Evolutionary conservation across 1,284 basidiomycete species (phyloP).

Genomic region (Ustilago shanxiensis): DNA sequence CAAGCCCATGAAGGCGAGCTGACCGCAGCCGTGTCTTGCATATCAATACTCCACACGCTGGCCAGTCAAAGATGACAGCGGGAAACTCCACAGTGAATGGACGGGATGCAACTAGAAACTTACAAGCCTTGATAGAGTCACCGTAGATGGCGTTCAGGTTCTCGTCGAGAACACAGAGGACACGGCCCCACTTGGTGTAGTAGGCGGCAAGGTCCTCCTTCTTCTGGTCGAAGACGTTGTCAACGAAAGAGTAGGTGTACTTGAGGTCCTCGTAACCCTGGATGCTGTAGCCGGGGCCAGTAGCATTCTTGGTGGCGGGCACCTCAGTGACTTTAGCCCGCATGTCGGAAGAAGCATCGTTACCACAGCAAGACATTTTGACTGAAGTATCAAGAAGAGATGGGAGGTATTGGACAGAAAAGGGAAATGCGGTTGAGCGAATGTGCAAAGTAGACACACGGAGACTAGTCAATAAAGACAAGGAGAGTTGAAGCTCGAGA

Average conservation of each 20-base stretch:
- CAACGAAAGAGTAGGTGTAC: conserved; percentile 71
- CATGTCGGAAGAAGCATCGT: conserved; percentile 69
- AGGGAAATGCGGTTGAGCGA: conserved; percentile 35
- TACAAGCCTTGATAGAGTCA: conserved; percentile 61
- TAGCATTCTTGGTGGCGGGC: conserved; percentile 54
- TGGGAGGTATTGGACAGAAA: neutral
- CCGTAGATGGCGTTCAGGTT: conserved; percentile 69
- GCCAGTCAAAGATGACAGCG: neutral
- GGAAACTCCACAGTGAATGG: neutral
- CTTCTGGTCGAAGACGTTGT: conserved; percentile 71
- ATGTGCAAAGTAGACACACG: conserved; percentile 25
- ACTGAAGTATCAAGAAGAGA: neutral
- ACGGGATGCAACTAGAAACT: conserved; percentile 20
- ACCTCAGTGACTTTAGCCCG: conserved; percentile 70
- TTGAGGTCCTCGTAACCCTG: conserved; percentile 62
- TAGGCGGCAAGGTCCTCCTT: conserved; percentile 71
- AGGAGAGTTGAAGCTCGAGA: conserved; percentile 43
- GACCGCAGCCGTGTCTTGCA: neutral
- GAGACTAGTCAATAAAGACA: conserved; percentile 14
- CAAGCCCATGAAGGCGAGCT: neutral
- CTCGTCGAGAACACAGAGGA: conserved; percentile 72
- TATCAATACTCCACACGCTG: neutral
- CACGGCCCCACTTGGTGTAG: conserved; percentile 72
- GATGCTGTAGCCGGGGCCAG: conserved; percentile 60
- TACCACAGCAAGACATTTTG: conserved; percentile 55